phyloP scores from a whole-genome alignment of 2,329 filamentous ascomycete species.

The Phoma sp. region DNA sequence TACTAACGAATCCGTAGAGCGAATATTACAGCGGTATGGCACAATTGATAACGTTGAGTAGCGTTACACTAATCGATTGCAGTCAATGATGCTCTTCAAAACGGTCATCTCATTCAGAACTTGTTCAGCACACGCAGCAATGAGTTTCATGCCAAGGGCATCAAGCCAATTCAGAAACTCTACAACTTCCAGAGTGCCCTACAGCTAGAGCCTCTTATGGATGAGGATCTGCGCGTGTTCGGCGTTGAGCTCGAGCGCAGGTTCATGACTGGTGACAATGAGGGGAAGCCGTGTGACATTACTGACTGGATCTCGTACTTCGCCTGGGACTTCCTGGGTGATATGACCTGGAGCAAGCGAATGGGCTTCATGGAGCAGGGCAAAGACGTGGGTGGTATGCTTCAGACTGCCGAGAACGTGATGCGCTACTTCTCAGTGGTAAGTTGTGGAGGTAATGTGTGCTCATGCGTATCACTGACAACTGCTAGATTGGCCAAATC shows the following conservation, averaged over 20 bases:
- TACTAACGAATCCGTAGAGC: slow-evolving; percentile 25
- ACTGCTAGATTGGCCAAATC: slow-evolving; percentile 35
- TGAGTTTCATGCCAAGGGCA: slow-evolving; percentile 31
- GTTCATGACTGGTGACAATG: slow-evolving; percentile 33
- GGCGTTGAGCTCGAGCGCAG: slow-evolving; percentile 34
- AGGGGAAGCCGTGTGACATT: slow-evolving; percentile 39
- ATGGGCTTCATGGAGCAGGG: slow-evolving; percentile 53
- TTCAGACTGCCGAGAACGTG: slow-evolving; percentile 46
- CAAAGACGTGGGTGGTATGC: slow-evolving; percentile 46
- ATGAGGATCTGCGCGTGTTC: slow-evolving; percentile 30
- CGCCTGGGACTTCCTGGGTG: slow-evolving; percentile 44
- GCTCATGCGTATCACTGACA: background rate
- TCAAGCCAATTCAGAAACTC: slow-evolving; percentile 41
- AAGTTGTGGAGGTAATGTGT: slow-evolving; percentile 1
- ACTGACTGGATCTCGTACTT: slow-evolving; percentile 44
- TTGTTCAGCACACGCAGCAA: slow-evolving; percentile 44
- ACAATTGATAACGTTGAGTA: background rate
- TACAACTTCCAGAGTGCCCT: slow-evolving; percentile 34
- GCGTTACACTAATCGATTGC: background rate
- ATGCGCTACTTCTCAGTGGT: slow-evolving; percentile 38
- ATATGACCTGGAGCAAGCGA: slow-evolving; percentile 51
- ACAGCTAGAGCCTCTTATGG: slow-evolving; percentile 37
- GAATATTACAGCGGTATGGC: slow-evolving; percentile 32
- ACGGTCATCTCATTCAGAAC: slow-evolving; percentile 38
- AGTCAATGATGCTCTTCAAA: slow-evolving; percentile 44